Evolutionary conservation across 495 filamentous ascomycete species (phyloP), one percentile per base, ranked within the genome.

Genomic region (Podospora pseudocomata): DNA sequence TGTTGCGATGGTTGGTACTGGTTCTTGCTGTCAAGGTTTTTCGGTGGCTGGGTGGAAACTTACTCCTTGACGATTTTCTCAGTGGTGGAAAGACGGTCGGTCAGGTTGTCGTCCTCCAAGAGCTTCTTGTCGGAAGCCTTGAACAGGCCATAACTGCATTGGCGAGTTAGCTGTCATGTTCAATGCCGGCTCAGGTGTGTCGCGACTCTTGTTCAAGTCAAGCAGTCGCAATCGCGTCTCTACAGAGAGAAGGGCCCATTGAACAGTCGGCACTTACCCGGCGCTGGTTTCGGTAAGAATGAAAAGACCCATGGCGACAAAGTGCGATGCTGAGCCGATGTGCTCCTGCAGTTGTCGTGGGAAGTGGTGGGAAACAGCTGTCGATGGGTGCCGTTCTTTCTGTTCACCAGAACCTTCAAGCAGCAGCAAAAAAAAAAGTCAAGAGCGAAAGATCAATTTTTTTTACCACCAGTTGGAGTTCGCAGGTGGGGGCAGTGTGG

Each of bases 121-220:
- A 98, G 86, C 86, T 97, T 98, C 86, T 97, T 97, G 88, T 97
- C 94, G 79, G 91, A 92, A 30, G 96, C 91, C 83, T 99, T 98
- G 83, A 98, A 91, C 74, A 99, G 87, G 77, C 93, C 96, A 85
- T 97, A 97, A 71, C 82, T 85, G 70, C 61, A 63, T 55, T 59
- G 19, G 57, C 49, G 20, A 23, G 66, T 73, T 55, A 73, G 76
- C 16, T 39, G 19, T 18, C 15, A 39, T 63, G 26, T 3, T 13
- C 61, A 20, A 63, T 63, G 23, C 18, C 13, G 30, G 13, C 30
- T 19, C 7, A 32, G 59, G 59, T 20, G 19, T 58, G 56, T 58
- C 56, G 60, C 5, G 6, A 15, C 57, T 27, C 34, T 19, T 64
- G 53, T 34, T 39, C 27, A 58, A 44, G 49, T 20, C 11, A 23